These are phyloP conservation scores for Penicillium sp. DNA, from an alignment of 2,329 filamentous ascomycete species.

Conservation along the genomic window DNA sequence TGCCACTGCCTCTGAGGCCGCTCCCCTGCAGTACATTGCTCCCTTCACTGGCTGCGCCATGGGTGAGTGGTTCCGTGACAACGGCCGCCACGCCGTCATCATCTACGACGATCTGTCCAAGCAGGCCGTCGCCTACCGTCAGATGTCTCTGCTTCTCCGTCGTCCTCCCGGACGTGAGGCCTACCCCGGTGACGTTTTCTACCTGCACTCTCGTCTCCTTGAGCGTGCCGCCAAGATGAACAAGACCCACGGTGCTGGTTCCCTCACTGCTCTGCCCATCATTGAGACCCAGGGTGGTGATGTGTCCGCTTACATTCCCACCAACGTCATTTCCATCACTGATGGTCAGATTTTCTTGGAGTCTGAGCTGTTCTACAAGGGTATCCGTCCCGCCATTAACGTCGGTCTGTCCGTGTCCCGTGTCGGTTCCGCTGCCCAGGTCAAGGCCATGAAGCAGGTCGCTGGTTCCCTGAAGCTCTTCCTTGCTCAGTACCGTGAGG, in stretches of 20 bases:
- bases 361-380: conserved; percentile 99
- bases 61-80: conserved; percentile 76
- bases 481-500: conserved; percentile 99
- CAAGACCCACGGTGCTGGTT: conserved; percentile 90
- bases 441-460: conserved; percentile 99
- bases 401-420: conserved; percentile 99
- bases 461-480: conserved; percentile 99
- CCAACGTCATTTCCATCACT: conserved; percentile 99
- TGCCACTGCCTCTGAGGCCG: conserved; percentile 95
- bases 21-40: conserved; percentile 88
- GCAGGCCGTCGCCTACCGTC: conserved; percentile 96
- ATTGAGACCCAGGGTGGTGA: conserved; percentile 99
- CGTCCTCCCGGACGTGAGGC: conserved; percentile 98
- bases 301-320: conserved; percentile 99
- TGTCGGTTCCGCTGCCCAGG: conserved; percentile 98
- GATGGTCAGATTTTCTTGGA: conserved; percentile 99
- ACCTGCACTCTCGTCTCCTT: conserved; percentile 97
- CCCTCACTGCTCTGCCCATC: conserved; percentile 92
- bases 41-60: conserved; percentile 78
- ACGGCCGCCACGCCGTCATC: conserved; percentile 83
- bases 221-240: conserved; percentile 99
- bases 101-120: conserved; percentile 96
- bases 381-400: conserved; percentile 99
- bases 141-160: conserved; percentile 97
- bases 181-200: conserved; percentile 99